Conservation (phyloP, 768 basidiomycete genomes). For the Chalciporus pseudorubinellus region DNA sequence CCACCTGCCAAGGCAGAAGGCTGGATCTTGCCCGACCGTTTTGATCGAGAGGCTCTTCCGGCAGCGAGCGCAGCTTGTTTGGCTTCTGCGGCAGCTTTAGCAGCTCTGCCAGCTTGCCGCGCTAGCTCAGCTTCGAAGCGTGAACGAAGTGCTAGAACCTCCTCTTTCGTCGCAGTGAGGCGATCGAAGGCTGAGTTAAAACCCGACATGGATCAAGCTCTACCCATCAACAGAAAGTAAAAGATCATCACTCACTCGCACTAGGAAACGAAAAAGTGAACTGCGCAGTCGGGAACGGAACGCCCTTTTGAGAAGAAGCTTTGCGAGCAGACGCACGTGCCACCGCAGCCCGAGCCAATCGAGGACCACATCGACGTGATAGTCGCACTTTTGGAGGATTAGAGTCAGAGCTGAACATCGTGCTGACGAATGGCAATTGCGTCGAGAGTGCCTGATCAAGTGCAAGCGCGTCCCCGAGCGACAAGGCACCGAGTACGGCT, state of each 20-base stretch:
- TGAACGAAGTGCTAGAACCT: slow-evolving; percentile 61
- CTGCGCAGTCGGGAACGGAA: slow-evolving; percentile 47
- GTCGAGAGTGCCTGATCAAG: slow-evolving; percentile 75
- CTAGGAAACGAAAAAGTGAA: slow-evolving; percentile 65
- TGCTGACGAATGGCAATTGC: slow-evolving; percentile 28
- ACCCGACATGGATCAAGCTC: slow-evolving; percentile 27
- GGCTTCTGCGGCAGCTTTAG: slow-evolving; percentile 46
- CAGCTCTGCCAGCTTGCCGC: slow-evolving; percentile 60
- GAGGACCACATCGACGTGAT: slow-evolving; percentile 52
- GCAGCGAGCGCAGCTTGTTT: slow-evolving; percentile 48
- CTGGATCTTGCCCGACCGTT: slow-evolving; percentile 39
- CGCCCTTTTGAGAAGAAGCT: slow-evolving; percentile 22
- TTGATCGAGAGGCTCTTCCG: slow-evolving; percentile 35
- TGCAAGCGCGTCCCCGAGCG: slow-evolving; percentile 67
- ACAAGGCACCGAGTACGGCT: slow-evolving; percentile 63
- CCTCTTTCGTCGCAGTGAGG: slow-evolving; percentile 62
- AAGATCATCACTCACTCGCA: slow-evolving; percentile 61
- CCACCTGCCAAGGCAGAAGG: too few relatives aligned
- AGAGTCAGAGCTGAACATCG: slow-evolving; percentile 35
- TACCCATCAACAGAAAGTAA: slow-evolving; percentile 17
- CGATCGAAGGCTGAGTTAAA: slow-evolving; percentile 64
- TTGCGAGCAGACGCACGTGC: slow-evolving; percentile 12
- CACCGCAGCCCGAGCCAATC: slow-evolving; percentile 46
- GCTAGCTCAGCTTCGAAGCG: slow-evolving; percentile 75
- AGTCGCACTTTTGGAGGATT: slow-evolving; percentile 43